Evolutionary conservation across 306 rosid species (phyloP).

Genomic region (Vachellia collinsii): DNA sequence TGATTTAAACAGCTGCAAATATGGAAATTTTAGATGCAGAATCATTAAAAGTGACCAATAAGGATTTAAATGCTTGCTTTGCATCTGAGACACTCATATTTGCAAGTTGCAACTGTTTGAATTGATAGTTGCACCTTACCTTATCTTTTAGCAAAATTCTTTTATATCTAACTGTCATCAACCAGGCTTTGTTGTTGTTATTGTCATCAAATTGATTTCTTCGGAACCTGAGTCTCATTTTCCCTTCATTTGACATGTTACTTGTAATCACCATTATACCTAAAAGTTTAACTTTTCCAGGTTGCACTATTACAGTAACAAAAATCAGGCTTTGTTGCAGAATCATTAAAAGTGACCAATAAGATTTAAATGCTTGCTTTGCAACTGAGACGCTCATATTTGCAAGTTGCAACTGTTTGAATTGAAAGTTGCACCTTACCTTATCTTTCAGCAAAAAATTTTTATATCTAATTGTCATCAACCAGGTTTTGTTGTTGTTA

Average conservation of each 20-base stretch:
- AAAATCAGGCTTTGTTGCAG: not conserved
- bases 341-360: not conserved
- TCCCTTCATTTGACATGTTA: not conserved
- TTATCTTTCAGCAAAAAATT: not conserved
- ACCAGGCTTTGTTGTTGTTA: no score
- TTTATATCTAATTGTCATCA: not conserved
- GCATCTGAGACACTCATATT: not conserved
- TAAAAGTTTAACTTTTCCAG: not conserved
- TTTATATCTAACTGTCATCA: not conserved
- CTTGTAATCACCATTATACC: slow-evolving; percentile 8
- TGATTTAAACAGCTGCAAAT: not conserved
- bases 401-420: not conserved
- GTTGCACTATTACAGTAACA: not conserved
- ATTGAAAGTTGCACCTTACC: not conserved
- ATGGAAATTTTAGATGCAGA: no score
- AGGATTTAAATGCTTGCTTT: not conserved
- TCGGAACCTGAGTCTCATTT: not conserved
- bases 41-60: not conserved
- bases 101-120: not conserved
- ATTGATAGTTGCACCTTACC: not conserved
- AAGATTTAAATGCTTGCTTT: not conserved
- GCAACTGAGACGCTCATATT: not conserved
- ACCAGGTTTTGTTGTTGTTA: no score
- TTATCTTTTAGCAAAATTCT: not conserved
- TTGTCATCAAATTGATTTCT: not conserved